Evolutionary conservation across 371 early-diverging fungal genomes (phyloP), one percentile per base, ranked within the genome.

Genomic region (Sporodiniella umbellata): DNA sequence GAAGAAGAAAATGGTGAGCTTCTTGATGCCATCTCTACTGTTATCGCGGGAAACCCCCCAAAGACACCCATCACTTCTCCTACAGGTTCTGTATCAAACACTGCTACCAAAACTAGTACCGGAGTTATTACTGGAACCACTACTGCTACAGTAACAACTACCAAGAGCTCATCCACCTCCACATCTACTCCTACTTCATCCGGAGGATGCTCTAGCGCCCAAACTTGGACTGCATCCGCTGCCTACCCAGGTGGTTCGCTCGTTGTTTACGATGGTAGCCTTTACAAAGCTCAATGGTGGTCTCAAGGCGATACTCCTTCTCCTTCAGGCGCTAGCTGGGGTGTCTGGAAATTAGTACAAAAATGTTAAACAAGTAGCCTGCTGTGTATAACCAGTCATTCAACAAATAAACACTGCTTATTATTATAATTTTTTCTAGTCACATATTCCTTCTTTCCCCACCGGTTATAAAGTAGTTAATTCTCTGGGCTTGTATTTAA

Each of bases 271-370:
- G 42, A 50, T 17, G 63, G 62, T 5, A 62, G 46, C 15, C 51
- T 72, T 12, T 76, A 53, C 50, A 60, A 56, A 22, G 73, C 68
- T 55, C 51, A 62, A 52, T 75, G 76, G 76, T 75, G 76, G 76
- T 70, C 68, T 48, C 66, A 68, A 53, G 51, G 46, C 33, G 72
- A 75, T 30, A 39, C 31, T 30, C 66, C 65, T 21, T 25, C 25
- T 19, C 11, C 35, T 5, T 38, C 2, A 37, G 49, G 21, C 14
- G 8, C 30, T 14, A 7, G 40, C 18, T 56, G 53, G 53, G 19
- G 15, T 30, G 8, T 30, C 8, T 62, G 62, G 62, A 40, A 33
- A 17, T 21, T 25, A 15, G 40, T 61, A 7, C 30, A 28, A 4
- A 48, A 44, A n/a, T 35, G 35, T 35, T 35, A 10, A 28, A 10